Conservation (phyloP, 352 stramenopile genomes). For the Globisporangium sylvaticum region DNA sequence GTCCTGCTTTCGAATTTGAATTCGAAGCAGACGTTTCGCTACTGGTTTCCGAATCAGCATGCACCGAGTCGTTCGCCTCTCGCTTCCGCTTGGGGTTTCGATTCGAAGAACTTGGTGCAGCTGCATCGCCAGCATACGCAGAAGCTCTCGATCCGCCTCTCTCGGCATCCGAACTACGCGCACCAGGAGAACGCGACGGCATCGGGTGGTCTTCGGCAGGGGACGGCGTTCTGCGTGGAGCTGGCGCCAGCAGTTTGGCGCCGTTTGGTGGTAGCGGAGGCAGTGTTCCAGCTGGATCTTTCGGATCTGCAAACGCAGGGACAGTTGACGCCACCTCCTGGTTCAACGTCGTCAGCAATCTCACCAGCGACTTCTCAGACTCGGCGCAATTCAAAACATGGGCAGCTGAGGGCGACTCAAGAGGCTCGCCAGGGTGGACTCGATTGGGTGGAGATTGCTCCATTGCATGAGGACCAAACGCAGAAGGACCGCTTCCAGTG, state of each 20-base stretch:
- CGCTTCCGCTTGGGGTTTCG: constrained; percentile 31
- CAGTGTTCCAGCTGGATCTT: neutral
- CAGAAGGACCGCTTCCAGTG: neutral
- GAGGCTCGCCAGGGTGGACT: constrained; percentile 1
- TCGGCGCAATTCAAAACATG: constrained; percentile 63
- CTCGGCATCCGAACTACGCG: neutral
- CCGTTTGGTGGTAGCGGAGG: neutral
- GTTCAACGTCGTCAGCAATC: constrained; percentile 56
- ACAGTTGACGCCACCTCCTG: constrained; percentile 25
- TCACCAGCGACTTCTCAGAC: constrained; percentile 67
- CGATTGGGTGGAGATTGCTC: constrained; percentile 3
- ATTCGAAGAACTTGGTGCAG: neutral
- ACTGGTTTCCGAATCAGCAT: constrained; percentile 12
- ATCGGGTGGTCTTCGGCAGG: neutral
- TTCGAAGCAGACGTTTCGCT: constrained; percentile 11
- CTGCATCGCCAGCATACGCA: neutral
- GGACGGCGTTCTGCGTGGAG: neutral
- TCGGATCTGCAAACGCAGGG: constrained; percentile 9
- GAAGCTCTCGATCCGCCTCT: neutral
- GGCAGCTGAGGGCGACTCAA: constrained; percentile 44
- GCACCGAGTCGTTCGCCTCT: neutral
- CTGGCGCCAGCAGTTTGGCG: neutral
- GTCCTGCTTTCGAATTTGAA: neutral
- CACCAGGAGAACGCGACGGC: neutral
- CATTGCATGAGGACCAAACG: neutral